phyloP scores from a whole-genome alignment of 306 rosid genomes.

The Albizia julibrissin region DNA sequence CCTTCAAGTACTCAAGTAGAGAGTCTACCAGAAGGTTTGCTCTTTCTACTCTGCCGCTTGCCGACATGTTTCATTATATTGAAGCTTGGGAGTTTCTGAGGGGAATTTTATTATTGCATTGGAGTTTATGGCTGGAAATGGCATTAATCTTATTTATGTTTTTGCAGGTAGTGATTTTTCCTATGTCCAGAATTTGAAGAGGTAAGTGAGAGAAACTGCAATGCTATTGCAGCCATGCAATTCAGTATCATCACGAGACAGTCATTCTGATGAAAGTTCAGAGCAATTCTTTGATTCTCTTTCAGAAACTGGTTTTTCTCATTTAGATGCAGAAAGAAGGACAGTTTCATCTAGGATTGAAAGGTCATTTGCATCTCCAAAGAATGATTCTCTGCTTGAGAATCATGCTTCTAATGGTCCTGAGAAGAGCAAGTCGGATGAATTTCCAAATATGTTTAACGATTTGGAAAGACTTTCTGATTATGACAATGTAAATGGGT shows the following conservation, averaged over 20 bases:
- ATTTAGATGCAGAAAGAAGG: conserved; percentile 61
- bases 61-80: conserved; percentile 27
- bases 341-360: conserved; percentile 63
- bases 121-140: background rate
- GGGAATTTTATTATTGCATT: conserved; percentile 34
- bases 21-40: conserved; percentile 70
- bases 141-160: conserved; percentile 11
- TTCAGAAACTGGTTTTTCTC: conserved; percentile 76
- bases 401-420: conserved; percentile 50
- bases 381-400: conserved; percentile 51
- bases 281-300: conserved; percentile 89
- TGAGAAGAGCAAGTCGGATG: conserved; percentile 51
- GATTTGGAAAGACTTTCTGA: conserved; percentile 71
- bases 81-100: conserved; percentile 27
- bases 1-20: conserved; percentile 56
- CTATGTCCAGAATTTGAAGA: conserved; percentile 73
- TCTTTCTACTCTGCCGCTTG: conserved; percentile 24
- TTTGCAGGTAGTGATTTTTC: conserved; percentile 57
- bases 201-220: conserved; percentile 93
- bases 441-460: conserved; percentile 60
- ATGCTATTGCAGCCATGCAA: conserved; percentile 54
- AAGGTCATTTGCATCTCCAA: conserved; percentile 61
- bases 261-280: conserved; percentile 74
- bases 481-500: conserved; percentile 79
- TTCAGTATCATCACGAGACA: conserved; percentile 65